Percentiles rank a stretch among this genome's conserved stretches.
phyloP scores from a whole-genome alignment of 2,329 filamentous ascomycete genomes.

The Tolypocladium capitatum region DNA sequence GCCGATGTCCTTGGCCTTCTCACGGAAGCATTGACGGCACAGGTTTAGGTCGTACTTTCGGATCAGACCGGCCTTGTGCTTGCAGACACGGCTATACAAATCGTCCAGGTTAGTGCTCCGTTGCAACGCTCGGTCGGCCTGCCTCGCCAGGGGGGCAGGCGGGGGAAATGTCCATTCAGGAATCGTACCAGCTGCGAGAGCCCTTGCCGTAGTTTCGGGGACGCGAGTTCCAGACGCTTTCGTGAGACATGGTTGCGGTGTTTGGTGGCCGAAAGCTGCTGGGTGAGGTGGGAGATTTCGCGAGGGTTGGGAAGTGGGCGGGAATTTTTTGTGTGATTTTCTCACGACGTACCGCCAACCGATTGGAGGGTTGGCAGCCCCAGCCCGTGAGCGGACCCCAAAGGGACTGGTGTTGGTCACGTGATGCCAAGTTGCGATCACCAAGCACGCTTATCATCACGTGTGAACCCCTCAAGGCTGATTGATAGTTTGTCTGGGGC shows the following conservation, averaged over 20 bases:
- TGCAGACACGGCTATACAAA: constrained; percentile 50
- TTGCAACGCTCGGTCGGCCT: background rate
- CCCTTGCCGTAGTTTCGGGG: constrained; percentile 97
- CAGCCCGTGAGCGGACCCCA: constrained; percentile 10
- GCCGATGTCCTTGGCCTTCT: constrained; percentile 60
- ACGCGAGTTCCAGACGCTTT: constrained; percentile 98
- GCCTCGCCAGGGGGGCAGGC: background rate
- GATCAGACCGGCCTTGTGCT: constrained; percentile 97
- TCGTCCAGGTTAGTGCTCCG: background rate
- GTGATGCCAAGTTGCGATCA: no score
- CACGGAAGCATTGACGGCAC: constrained; percentile 68
- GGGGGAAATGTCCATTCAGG: background rate
- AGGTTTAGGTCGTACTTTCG: constrained; percentile 98
- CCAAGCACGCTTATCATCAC: constrained; percentile 10
- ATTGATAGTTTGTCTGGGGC: no score
- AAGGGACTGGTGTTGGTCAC: background rate
- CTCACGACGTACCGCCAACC: constrained; percentile 15
- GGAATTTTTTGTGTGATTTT: constrained; percentile 28
- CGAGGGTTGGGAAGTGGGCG: constrained; percentile 17
- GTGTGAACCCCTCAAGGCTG: constrained; percentile 3
- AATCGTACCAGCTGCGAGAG: constrained; percentile 73
- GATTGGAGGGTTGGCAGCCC: constrained; percentile 25
- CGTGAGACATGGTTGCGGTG: constrained; percentile 52
- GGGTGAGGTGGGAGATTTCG: constrained; percentile 20
- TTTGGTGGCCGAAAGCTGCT: constrained; percentile 12